Evolutionary conservation across 1,284 basidiomycete species (phyloP).

Genomic region (Moesziomyces globuligerus): DNA sequence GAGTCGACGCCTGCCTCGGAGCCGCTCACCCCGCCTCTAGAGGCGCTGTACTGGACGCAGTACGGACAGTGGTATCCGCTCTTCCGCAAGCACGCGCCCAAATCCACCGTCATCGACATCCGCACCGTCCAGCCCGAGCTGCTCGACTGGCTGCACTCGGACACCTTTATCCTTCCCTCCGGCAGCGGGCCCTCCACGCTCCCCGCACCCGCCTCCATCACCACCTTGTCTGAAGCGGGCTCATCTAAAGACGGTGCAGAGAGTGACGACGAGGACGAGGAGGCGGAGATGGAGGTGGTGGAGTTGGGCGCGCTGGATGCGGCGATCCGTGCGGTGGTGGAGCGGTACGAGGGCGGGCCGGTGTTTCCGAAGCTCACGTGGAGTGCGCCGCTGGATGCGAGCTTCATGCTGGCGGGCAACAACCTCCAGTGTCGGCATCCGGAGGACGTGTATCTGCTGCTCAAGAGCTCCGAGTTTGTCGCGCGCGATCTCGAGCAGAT

Average conservation of each 20-base stretch:
- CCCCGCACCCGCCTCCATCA: no score
- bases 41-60: slow-evolving; percentile 69
- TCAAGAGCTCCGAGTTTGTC: slow-evolving; percentile 93
- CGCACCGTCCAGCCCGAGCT: slow-evolving; percentile 75
- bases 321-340: slow-evolving; percentile 77
- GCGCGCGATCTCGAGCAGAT: slow-evolving; percentile 78
- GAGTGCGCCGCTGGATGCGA: slow-evolving; percentile 74
- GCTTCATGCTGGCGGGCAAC: slow-evolving; percentile 88
- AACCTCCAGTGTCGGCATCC: slow-evolving; percentile 87
- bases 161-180: slow-evolving; percentile 82
- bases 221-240: not conserved
- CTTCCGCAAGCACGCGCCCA: slow-evolving; percentile 78
- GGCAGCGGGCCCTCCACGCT: slow-evolving; percentile 74
- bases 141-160: slow-evolving; percentile 78
- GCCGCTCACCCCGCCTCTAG: slow-evolving; percentile 75
- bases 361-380: slow-evolving; percentile 83
- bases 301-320: slow-evolving; percentile 74
- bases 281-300: slow-evolving; percentile 26
- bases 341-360: slow-evolving; percentile 75
- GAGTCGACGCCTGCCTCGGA: no score
- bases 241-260: slow-evolving; percentile 71
- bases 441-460: slow-evolving; percentile 87
- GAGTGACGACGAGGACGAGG: slow-evolving; percentile 71
- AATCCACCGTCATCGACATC: slow-evolving; percentile 79
- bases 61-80: slow-evolving; percentile 87